Percentiles rank a stretch among this genome's conserved stretches.
phyloP scores from a whole-genome alignment of 768 basidiomycete species.

The Leccinum uliginosum region DNA sequence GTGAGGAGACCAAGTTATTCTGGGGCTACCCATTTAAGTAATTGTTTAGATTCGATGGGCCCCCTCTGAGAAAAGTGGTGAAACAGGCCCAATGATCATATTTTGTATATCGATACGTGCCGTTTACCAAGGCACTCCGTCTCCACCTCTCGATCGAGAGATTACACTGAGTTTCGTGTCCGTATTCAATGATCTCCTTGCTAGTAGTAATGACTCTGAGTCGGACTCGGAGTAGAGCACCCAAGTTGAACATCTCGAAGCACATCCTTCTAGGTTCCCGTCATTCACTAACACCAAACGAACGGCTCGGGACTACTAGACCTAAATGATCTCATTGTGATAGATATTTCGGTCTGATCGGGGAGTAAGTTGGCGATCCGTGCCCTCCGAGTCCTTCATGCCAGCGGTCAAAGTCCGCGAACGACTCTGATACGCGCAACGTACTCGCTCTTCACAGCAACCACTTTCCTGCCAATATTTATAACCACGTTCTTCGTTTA shows the following conservation, averaged over 20 bases:
- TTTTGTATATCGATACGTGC: no score
- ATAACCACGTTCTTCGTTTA: neutral
- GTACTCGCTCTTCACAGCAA: neutral
- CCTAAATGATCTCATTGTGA: constrained; percentile 1
- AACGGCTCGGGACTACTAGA: neutral
- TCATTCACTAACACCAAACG: neutral
- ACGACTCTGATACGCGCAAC: neutral
- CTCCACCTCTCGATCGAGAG: no score
- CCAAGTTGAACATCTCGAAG: neutral
- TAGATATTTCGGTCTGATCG: constrained; percentile 2
- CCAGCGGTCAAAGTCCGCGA: constrained; percentile 7
- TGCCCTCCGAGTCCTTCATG: constrained; percentile 1
- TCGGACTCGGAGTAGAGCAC: neutral
- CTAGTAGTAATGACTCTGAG: neutral
- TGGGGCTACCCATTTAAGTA: neutral
- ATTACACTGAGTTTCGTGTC: no score
- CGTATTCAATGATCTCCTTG: neutral
- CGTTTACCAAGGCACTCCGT: no score
- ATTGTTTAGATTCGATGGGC: neutral
- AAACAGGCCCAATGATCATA: neutral
- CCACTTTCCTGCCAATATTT: neutral
- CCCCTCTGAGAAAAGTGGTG: neutral
- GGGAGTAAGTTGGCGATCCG: constrained; percentile 15
- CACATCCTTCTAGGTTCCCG: neutral
- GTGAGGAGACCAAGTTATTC: neutral